Evolutionary conservation across 2,329 filamentous ascomycete genomes (phyloP).

Genomic region (Ilyonectria destructans): DNA sequence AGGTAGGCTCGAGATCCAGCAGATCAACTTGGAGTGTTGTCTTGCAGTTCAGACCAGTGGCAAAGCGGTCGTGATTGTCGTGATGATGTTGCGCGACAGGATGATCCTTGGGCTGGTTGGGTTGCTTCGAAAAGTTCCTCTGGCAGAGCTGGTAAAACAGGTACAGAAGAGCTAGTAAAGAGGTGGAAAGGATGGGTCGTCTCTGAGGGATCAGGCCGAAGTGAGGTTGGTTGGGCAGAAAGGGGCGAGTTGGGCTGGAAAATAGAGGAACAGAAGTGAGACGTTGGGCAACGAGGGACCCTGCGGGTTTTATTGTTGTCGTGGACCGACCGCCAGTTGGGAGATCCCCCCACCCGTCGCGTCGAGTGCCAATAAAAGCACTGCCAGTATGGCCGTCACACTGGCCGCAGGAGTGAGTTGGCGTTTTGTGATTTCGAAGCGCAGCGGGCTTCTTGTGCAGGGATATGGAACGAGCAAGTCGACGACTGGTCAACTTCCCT

Average conservation of each 20-base stretch:
- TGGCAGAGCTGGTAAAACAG: slow-evolving; percentile 37
- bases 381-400: slow-evolving; percentile 59
- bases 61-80: slow-evolving; percentile 46
- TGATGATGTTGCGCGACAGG: slow-evolving; percentile 50
- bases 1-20: slow-evolving; percentile 50
- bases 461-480: slow-evolving; percentile 52
- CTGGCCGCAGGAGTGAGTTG: slow-evolving; percentile 66
- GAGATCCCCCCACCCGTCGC: slow-evolving; percentile 46
- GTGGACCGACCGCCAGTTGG: slow-evolving; percentile 49
- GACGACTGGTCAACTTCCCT: slow-evolving; percentile 58
- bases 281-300: slow-evolving; percentile 63
- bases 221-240: slow-evolving; percentile 57
- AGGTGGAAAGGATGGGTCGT: slow-evolving; percentile 43
- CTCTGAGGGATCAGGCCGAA: slow-evolving; percentile 46
- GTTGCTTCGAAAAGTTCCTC: slow-evolving; percentile 43
- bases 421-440: slow-evolving; percentile 55
- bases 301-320: slow-evolving; percentile 66
- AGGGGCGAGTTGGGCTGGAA: slow-evolving; percentile 58
- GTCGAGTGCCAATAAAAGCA: slow-evolving; percentile 46
- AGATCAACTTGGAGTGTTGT: slow-evolving; percentile 51
- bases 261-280: slow-evolving; percentile 49
- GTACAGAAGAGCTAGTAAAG: slow-evolving; percentile 41
- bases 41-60: slow-evolving; percentile 48
- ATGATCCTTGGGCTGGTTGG: slow-evolving; percentile 48
- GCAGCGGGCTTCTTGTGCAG: slow-evolving; percentile 51